Evolutionary conservation across 1,139 yeast genomes (phyloP).

Genomic region (Magnusiomyces ingens): DNA sequence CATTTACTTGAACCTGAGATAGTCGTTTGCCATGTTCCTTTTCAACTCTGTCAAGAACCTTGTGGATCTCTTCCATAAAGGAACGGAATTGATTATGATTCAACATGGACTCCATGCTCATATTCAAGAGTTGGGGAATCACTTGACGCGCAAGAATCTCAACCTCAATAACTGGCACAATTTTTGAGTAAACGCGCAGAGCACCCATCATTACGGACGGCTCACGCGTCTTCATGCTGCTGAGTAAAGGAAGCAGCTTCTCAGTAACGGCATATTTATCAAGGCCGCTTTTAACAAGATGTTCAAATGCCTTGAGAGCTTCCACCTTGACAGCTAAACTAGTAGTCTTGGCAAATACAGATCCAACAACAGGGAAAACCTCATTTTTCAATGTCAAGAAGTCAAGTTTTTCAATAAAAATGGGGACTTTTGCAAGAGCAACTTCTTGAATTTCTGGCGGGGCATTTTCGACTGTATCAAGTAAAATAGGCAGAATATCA

Average conservation of each 20-base stretch:
- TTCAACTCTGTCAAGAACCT: constrained; percentile 24
- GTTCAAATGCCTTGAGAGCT: constrained; percentile 58
- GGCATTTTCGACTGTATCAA: constrained; percentile 30
- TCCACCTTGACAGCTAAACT: constrained; percentile 68
- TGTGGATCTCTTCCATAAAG: constrained; percentile 35
- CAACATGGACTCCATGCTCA: constrained; percentile 43
- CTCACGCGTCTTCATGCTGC: constrained; percentile 71
- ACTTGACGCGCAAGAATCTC: constrained; percentile 41
- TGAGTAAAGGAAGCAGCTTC: constrained; percentile 67
- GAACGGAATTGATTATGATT: constrained; percentile 37
- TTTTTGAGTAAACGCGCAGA: constrained; percentile 44
- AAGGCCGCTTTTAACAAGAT: constrained; percentile 54
- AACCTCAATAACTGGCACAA: constrained; percentile 34
- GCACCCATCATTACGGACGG: constrained; percentile 55
- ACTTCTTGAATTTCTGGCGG: constrained; percentile 49
- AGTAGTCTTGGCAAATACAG: constrained; percentile 75
- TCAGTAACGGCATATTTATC: constrained; percentile 71
- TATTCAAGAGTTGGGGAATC: constrained; percentile 45
- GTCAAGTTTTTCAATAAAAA: constrained; percentile 47
- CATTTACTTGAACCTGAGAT: constrained; percentile 15
- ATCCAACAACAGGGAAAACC: constrained; percentile 64
- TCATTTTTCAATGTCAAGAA: constrained; percentile 69
- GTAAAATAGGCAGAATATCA: constrained; percentile 33
- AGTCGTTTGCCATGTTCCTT: constrained; percentile 23
- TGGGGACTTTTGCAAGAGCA: constrained; percentile 43